Base-by-base conservation (phyloP, 2,329 filamentous ascomycete species). In the Ceratocystis ficicola region DNA sequence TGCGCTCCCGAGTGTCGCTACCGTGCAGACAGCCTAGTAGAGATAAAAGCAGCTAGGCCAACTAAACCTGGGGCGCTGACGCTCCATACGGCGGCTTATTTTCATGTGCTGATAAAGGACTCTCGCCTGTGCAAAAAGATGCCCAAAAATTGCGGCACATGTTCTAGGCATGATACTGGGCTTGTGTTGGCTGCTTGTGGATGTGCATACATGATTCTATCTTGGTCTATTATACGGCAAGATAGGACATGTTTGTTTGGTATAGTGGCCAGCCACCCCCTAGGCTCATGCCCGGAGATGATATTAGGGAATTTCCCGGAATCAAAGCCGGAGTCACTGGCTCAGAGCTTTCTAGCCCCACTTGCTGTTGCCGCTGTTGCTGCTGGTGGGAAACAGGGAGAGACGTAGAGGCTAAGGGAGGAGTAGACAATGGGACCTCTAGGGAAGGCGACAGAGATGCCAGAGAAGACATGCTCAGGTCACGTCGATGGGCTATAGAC, bases 221-320 rank as follows among this genome's bases (percentile, higher is more conserved):
- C 55, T n/a, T 36, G 55, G 22, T 15, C 3, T 25, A 7, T 52
- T 25, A 52, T 17, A 36, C 25, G 4, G 55, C 25, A 25, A 36
- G 55, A 36, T 59, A 59, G 17, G 55, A 17, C 55, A 59, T 59
- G 28, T 36, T 59, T n/a, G 44, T 22, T 36, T 46, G 50, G 5
- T 59, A 65, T 15, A 57, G 17, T 20, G 32, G 10, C 63, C 63
- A 65, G n/a, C 12, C 20, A 32, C 60, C 52, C 4, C 22, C 36
- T 22, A 65, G 10, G 7, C n/a, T 59, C 55, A 32, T 3, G 17
- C 25, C 30, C 28, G 30, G 41, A 10, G 63, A 59, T 44, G 48
- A 22, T 7, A 17, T 10, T 3, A 30, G 55, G 15, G 30, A n/a
- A 36, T 36, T 28, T 15, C 25, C 55, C 20, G 55, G 15, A 36